These are phyloP conservation scores for Ormosia semicastrata DNA, from an alignment of 306 rosid species.

Conservation along the genomic window DNA sequence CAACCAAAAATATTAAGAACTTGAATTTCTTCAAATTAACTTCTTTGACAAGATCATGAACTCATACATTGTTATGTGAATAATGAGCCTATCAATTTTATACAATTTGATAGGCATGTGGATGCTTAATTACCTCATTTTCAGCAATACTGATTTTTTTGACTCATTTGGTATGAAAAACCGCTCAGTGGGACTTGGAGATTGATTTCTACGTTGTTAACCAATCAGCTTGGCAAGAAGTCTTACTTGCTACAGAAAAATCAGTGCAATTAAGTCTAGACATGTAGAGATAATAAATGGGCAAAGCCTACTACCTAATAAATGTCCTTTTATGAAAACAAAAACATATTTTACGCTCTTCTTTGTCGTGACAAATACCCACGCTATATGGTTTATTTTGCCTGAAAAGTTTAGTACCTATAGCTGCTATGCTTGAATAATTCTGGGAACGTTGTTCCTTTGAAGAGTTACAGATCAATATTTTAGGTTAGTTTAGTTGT, in stretches of 20 bases:
- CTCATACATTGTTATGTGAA: background rate
- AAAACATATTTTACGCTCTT: background rate
- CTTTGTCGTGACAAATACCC: conserved; percentile 26
- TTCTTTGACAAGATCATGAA: background rate
- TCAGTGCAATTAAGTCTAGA: background rate
- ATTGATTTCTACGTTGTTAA: background rate
- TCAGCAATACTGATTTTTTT: conserved; percentile 3
- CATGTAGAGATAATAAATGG: background rate
- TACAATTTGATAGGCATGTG: conserved; percentile 23
- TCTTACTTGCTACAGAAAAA: background rate
- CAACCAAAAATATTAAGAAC: conserved; percentile 1
- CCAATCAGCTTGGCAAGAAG: conserved; percentile 37
- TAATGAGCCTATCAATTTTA: conserved; percentile 11
- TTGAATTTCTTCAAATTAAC: conserved; percentile 23
- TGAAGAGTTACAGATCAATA: conserved; percentile 34
- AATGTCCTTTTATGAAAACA: conserved; percentile 28
- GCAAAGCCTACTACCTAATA: conserved; percentile 17
- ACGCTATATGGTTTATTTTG: conserved; percentile 30
- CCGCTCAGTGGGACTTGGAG: conserved; percentile 23
- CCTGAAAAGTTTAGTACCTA: conserved; percentile 26
- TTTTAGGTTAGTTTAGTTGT: conserved; percentile 18
- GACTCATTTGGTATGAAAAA: conserved; percentile 17
- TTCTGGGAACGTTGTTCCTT: conserved; percentile 49
- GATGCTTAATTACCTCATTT: conserved; percentile 20
- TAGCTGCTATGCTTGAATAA: conserved; percentile 27